Evolutionary conservation across 768 basidiomycete genomes (phyloP).

Genomic region (Gloeopeniophorella convolvens): DNA sequence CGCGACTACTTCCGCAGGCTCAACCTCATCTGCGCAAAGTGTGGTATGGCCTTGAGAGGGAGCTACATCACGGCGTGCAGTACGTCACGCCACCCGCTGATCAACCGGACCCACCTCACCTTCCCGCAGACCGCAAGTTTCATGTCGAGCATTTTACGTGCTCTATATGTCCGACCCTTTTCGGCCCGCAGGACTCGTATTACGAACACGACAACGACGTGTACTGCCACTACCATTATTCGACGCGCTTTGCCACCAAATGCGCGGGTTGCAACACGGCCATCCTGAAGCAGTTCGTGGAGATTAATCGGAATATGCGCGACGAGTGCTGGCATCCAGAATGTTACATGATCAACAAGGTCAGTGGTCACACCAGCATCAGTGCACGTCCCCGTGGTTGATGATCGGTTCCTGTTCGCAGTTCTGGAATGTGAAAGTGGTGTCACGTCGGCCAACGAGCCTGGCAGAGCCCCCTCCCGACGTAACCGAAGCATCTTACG

Average conservation of each 20-base stretch:
- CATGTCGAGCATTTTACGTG: slow-evolving; percentile 99
- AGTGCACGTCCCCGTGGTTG: background rate
- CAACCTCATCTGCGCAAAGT: slow-evolving; percentile 95
- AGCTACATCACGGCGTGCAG: slow-evolving; percentile 99
- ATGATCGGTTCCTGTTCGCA: slow-evolving; percentile 29
- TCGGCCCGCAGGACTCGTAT: slow-evolving; percentile 97
- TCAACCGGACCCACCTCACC: slow-evolving; percentile 4
- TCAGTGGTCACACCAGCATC: slow-evolving; percentile 26
- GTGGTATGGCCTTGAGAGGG: slow-evolving; percentile 87
- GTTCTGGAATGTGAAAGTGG: slow-evolving; percentile 99
- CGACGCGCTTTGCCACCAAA: slow-evolving; percentile 96
- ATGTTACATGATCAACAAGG: slow-evolving; percentile 99
- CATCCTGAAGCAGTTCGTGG: slow-evolving; percentile 98
- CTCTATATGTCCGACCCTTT: slow-evolving; percentile 90
- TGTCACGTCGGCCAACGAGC: slow-evolving; percentile 64
- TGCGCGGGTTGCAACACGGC: slow-evolving; percentile 97
- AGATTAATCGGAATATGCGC: slow-evolving; percentile 96
- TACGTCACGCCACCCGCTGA: slow-evolving; percentile 37
- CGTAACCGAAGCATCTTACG: slow-evolving; percentile 42
- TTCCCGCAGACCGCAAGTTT: slow-evolving; percentile 87
- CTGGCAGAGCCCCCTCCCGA: slow-evolving; percentile 29
- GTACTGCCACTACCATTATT: slow-evolving; percentile 99
- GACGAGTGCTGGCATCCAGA: slow-evolving; percentile 99
- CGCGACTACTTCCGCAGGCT: slow-evolving; percentile 95
- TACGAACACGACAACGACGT: slow-evolving; percentile 98